Conservation (phyloP, 306 rosid species). For the Biancaea sappan region DNA sequence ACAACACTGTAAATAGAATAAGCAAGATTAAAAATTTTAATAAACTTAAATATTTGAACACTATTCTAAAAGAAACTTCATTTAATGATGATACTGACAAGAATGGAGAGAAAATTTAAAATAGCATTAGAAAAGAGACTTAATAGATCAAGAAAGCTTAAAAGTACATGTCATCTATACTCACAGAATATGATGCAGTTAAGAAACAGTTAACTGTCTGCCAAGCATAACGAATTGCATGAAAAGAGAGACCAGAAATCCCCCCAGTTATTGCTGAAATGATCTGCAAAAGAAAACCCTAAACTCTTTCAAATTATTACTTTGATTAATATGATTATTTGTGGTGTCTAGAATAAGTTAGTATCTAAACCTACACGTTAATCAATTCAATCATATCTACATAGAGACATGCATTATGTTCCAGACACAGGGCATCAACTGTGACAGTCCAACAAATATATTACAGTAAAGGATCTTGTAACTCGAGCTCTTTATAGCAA, state of each 20-base stretch:
- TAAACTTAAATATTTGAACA: background rate
- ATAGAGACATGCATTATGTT: slow-evolving; percentile 10
- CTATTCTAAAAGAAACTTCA: slow-evolving; percentile 17
- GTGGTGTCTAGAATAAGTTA: background rate
- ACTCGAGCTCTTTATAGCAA: no score
- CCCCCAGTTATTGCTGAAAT: slow-evolving; percentile 97
- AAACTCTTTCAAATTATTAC: slow-evolving; percentile 18
- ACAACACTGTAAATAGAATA: slow-evolving; percentile 19
- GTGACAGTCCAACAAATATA: background rate
- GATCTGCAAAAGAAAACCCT: slow-evolving; percentile 59
- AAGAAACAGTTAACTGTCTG: slow-evolving; percentile 88
- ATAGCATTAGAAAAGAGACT: background rate
- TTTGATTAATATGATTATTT: slow-evolving; percentile 18
- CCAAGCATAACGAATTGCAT: slow-evolving; percentile 86
- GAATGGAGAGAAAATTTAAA: slow-evolving; percentile 14
- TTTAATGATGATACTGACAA: background rate
- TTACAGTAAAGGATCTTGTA: background rate
- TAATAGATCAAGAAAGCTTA: slow-evolving; percentile 4
- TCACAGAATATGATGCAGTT: slow-evolving; percentile 97
- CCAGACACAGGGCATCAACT: slow-evolving; percentile 5
- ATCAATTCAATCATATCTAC: background rate
- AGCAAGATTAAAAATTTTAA: background rate
- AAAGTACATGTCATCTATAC: slow-evolving; percentile 44
- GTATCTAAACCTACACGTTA: slow-evolving; percentile 20
- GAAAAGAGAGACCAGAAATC: slow-evolving; percentile 83